Evolutionary conservation across 2,329 filamentous ascomycete genomes (phyloP).

Genomic region (Talaromyces sp.): DNA sequence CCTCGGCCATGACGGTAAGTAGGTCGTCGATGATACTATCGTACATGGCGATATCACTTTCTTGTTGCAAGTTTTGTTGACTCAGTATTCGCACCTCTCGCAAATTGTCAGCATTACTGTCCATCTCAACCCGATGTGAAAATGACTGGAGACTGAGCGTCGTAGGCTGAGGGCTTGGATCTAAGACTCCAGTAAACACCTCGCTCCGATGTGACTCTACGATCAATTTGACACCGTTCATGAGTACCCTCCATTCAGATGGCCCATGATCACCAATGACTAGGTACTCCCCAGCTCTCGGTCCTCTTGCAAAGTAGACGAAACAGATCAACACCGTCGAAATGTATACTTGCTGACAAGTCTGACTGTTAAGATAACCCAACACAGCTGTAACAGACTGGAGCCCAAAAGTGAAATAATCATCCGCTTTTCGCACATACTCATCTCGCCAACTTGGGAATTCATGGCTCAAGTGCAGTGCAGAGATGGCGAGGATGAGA

Average conservation of each 20-base stretch:
- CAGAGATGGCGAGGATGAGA: conserved; percentile 33
- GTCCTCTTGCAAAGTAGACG: conserved; percentile 36
- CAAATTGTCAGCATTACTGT: background rate
- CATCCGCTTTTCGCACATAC: conserved; percentile 32
- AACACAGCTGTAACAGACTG: conserved; percentile 34
- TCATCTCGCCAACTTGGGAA: conserved; percentile 23
- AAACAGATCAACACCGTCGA: conserved; percentile 34
- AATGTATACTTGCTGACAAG: conserved; percentile 36
- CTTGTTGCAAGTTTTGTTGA: background rate
- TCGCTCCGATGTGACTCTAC: background rate
- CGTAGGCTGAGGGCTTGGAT: background rate
- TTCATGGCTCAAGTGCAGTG: conserved; percentile 30
- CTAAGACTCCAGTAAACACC: conserved; percentile 1
- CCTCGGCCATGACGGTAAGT: background rate
- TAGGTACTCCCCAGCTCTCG: conserved; percentile 32
- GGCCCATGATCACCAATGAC: conserved; percentile 32
- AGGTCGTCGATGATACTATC: background rate
- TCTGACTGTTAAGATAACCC: conserved; percentile 27
- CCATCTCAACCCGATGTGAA: background rate
- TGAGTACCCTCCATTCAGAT: conserved; percentile 35
- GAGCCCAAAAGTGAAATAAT: conserved; percentile 37
- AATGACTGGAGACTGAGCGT: background rate
- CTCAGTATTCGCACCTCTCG: background rate
- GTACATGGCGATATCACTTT: background rate
- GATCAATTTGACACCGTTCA: conserved; percentile 33